A percentile compares a stretch with the other conserved stretches of the same genome.
phyloP scores from a whole-genome alignment of 768 basidiomycete species.

The Phaeotremella skinneri region DNA sequence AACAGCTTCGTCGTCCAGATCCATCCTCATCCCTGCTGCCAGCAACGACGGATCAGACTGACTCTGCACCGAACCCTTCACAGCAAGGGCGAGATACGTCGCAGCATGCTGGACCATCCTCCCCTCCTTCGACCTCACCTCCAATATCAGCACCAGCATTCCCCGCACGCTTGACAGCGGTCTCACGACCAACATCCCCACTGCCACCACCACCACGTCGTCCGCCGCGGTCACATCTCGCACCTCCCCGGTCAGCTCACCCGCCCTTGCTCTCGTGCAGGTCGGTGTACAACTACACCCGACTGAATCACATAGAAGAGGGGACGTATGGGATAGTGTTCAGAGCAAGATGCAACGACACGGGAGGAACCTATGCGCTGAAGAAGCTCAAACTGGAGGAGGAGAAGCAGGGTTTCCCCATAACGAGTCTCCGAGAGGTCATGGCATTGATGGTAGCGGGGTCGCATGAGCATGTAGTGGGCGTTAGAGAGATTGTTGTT shows the following conservation, averaged over 20 bases:
- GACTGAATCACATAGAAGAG: constrained; percentile 96
- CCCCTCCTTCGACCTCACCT: constrained; percentile 4
- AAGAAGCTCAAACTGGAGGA: constrained; percentile 98
- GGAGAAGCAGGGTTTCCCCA: constrained; percentile 98
- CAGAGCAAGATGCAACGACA: constrained; percentile 89
- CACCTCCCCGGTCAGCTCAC: constrained; percentile 69
- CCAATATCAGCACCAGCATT: not conserved
- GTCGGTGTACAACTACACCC: constrained; percentile 89
- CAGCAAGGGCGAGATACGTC: not conserved
- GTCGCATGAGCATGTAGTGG: constrained; percentile 91
- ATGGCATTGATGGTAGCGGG: constrained; percentile 89
- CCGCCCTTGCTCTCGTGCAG: constrained; percentile 81
- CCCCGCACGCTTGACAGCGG: not conserved
- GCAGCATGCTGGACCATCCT: constrained; percentile 6
- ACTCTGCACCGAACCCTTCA: not conserved
- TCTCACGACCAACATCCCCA: not conserved
- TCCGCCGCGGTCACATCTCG: constrained; percentile 29
- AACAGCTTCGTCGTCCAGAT: constrained; percentile 31
- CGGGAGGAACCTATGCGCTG: constrained; percentile 91
- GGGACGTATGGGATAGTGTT: constrained; percentile 97
- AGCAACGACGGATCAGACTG: not conserved
- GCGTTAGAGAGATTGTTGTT: constrained; percentile 95
- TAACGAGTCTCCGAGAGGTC: constrained; percentile 90
- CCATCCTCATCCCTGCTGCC: not conserved
- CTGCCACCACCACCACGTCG: not conserved